These are phyloP conservation scores for Pichia sp. DNA, from an alignment of 1,139 yeast genomes.

Conservation along the genomic window DNA sequence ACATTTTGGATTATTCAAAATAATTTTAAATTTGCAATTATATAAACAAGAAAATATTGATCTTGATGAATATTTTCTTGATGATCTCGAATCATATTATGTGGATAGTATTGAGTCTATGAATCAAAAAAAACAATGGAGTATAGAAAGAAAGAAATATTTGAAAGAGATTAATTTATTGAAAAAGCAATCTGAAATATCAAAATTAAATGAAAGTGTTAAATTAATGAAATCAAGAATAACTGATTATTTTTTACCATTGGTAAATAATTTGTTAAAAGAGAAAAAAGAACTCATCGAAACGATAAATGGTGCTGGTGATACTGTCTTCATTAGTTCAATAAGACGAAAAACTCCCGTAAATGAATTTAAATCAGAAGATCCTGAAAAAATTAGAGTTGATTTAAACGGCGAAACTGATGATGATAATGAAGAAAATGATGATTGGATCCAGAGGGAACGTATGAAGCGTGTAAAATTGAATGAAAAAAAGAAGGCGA, in stretches of 20 bases:
- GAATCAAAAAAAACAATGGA: slow-evolving; percentile 2
- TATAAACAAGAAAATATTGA: background rate
- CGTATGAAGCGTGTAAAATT: too few species aligned
- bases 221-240: slow-evolving; percentile 6
- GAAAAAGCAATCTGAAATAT: slow-evolving; percentile 4
- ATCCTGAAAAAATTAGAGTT: too few species aligned
- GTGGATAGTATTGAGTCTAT: background rate
- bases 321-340: slow-evolving; percentile 2
- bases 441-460: too few species aligned
- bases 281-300: slow-evolving; percentile 1
- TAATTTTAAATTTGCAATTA: slow-evolving; percentile 1
- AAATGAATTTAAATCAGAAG: slow-evolving; percentile 50
- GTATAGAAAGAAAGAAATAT: background rate
- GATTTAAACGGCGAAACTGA: slow-evolving; percentile 16
- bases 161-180: slow-evolving; percentile 2
- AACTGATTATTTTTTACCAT: slow-evolving; percentile 8
- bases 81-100: slow-evolving; percentile 7
- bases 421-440: slow-evolving; percentile 13
- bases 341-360: slow-evolving; percentile 31
- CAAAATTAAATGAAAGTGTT: slow-evolving; percentile 2
- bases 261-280: slow-evolving; percentile 4
- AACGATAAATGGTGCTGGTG: background rate
- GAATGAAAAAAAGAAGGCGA: slow-evolving; percentile 40
- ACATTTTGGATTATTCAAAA: slow-evolving; percentile 9
- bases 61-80: slow-evolving; percentile 12